Percentiles rank a stretch among this genome's conserved stretches.
phyloP scores from a whole-genome alignment of 2,329 filamentous ascomycete genomes.

The Aspergillus pseudonomiae region DNA sequence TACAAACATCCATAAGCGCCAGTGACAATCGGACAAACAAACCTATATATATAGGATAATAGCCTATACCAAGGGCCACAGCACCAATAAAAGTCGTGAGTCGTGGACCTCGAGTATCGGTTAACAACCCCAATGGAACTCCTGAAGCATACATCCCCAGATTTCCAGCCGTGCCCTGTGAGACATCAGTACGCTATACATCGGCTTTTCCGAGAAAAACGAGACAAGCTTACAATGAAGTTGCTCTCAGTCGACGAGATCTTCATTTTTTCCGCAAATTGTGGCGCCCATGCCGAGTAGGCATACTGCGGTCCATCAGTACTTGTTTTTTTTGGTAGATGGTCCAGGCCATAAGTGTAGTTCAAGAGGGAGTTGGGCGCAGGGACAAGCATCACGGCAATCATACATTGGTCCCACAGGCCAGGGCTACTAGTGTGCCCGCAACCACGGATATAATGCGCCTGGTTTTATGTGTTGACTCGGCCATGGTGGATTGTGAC shows the following conservation, averaged over 20 bases:
- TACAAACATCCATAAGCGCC: background rate
- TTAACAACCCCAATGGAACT: constrained; percentile 83
- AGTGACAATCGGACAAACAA: constrained; percentile 16
- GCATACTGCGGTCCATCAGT: constrained; percentile 70
- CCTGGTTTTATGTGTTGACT: constrained; percentile 45
- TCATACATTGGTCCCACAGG: constrained; percentile 86
- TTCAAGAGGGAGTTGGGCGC: background rate
- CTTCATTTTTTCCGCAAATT: constrained; percentile 84
- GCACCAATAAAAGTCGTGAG: constrained; percentile 77
- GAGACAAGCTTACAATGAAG: constrained; percentile 67
- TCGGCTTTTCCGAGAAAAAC: constrained; percentile 9
- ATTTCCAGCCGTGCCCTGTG: constrained; percentile 57
- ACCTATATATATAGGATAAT: constrained; percentile 77
- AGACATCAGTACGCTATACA: constrained; percentile 24
- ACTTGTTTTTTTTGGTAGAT: background rate
- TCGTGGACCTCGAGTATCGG: constrained; percentile 80
- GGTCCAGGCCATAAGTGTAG: background rate
- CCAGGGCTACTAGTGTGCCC: constrained; percentile 80
- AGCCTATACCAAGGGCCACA: constrained; percentile 73
- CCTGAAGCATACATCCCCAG: constrained; percentile 93
- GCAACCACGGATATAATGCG: constrained; percentile 82
- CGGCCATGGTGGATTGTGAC: constrained; percentile 27
- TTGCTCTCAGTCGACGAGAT: constrained; percentile 93
- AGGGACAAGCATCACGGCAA: constrained; percentile 6
- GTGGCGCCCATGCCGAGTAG: constrained; percentile 96